These are phyloP conservation scores for Madurella fahalii DNA, from an alignment of 2,329 filamentous ascomycete species.

Conservation along the genomic window DNA sequence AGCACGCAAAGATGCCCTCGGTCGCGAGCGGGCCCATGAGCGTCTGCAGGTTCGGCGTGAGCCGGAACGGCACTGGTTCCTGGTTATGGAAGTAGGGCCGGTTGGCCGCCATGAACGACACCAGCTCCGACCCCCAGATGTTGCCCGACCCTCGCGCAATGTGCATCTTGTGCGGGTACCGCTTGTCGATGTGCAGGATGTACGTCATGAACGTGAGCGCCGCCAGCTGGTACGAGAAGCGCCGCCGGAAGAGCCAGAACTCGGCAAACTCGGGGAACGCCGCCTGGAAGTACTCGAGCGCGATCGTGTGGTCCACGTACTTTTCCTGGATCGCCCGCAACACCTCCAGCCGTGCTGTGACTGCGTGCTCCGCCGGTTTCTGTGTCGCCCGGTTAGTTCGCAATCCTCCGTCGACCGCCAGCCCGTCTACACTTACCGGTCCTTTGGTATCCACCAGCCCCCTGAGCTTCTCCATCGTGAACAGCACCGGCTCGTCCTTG, in stretches of 20 bases:
- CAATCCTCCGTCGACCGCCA: not conserved
- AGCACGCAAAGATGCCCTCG: constrained; percentile 92
- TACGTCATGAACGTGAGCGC: constrained; percentile 98
- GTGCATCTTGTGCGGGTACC: constrained; percentile 92
- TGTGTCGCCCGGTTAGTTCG: constrained; percentile 35
- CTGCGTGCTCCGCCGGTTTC: constrained; percentile 65
- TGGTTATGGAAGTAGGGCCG: constrained; percentile 92
- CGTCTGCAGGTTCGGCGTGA: constrained; percentile 93
- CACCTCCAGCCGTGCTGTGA: constrained; percentile 79
- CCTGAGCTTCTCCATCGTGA: constrained; percentile 90
- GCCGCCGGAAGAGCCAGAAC: constrained; percentile 97
- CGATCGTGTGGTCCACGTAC: constrained; percentile 78
- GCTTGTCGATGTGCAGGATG: constrained; percentile 92
- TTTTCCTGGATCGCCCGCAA: constrained; percentile 91
- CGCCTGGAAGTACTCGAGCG: constrained; percentile 82
- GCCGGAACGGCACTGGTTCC: constrained; percentile 92
- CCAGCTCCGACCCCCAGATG: constrained; percentile 92
- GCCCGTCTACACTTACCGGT: constrained; percentile 40
- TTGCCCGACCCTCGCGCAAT: constrained; percentile 85
- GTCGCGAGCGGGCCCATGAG: constrained; percentile 94
- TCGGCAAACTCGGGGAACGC: constrained; percentile 86
- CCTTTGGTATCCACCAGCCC: constrained; percentile 67
- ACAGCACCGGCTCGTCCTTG: constrained; percentile 93
- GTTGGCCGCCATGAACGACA: constrained; percentile 78
- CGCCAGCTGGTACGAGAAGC: constrained; percentile 94